A percentile compares a stretch with the other conserved stretches of the same genome.
Evolutionary conservation across 2,329 filamentous ascomycete genomes (phyloP).

Genomic region (Colletotrichum brevisporum): DNA sequence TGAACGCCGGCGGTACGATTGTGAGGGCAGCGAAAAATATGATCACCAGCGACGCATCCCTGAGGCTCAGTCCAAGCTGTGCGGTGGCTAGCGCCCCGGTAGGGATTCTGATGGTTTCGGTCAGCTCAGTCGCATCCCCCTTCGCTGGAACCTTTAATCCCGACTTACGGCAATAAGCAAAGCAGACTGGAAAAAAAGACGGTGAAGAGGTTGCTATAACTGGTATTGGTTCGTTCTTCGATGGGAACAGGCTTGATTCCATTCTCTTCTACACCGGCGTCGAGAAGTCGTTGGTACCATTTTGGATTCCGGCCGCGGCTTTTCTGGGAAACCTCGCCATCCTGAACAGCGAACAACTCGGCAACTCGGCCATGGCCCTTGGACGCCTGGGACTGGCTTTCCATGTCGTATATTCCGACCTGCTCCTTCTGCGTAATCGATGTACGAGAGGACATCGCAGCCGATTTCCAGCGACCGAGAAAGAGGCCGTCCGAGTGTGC

Average conservation of each 20-base stretch:
- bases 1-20: constrained; percentile 67
- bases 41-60: constrained; percentile 69
- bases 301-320: constrained; percentile 48
- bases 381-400: constrained; percentile 29
- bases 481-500: not conserved
- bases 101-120: constrained; percentile 58
- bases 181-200: constrained; percentile 72
- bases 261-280: constrained; percentile 65
- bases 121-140: constrained; percentile 1
- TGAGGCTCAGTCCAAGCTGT: constrained; percentile 66
- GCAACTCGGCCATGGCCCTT: constrained; percentile 41
- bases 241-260: constrained; percentile 70
- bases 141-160: not conserved
- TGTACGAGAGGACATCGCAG: constrained; percentile 26
- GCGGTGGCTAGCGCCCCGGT: constrained; percentile 72
- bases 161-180: constrained; percentile 69
- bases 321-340: constrained; percentile 51
- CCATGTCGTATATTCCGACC: constrained; percentile 27
- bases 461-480: not conserved
- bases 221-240: constrained; percentile 66
- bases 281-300: constrained; percentile 60
- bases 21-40: constrained; percentile 70
- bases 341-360: constrained; percentile 44
- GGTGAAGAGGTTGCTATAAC: constrained; percentile 70
- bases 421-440: constrained; percentile 29